Evolutionary conservation across 2,329 filamentous ascomycete genomes (phyloP).

Genomic region (Colletotrichum tropicale): DNA sequence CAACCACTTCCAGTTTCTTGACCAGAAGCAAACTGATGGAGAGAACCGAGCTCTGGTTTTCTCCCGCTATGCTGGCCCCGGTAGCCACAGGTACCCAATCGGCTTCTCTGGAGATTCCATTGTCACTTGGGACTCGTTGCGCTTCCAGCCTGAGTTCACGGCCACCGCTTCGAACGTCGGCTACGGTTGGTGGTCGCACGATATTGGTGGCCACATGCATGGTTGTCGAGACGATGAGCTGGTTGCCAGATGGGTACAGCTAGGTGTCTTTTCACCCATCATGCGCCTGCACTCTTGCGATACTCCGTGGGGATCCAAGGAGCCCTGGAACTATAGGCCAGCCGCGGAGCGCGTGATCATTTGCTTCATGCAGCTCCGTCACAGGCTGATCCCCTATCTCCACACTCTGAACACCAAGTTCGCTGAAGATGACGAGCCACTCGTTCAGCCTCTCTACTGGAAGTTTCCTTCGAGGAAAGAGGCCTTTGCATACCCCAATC

Average conservation of each 20-base stretch:
- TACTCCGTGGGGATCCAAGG: not conserved
- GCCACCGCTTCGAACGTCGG: constrained; percentile 53
- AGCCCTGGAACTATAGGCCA: not conserved
- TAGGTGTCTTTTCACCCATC: constrained; percentile 45
- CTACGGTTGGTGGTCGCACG: constrained; percentile 72
- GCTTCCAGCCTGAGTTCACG: not conserved
- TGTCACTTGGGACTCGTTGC: not conserved
- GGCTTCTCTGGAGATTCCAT: not conserved
- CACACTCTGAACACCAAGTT: not conserved
- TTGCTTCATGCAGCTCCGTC: not conserved
- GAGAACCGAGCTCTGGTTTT: not conserved
- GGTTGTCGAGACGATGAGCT: constrained; percentile 64
- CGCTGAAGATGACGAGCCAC: not conserved
- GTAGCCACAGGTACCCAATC: not conserved
- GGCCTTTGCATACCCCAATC: not conserved
- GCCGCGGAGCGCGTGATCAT: not conserved
- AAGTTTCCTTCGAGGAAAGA: not conserved
- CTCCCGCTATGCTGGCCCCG: not conserved
- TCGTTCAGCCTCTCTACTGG: not conserved
- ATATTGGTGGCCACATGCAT: constrained; percentile 67
- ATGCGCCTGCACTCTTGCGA: not conserved
- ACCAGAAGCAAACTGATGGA: not conserved
- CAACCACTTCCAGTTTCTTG: not conserved
- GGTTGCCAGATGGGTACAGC: constrained; percentile 64
- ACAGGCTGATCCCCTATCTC: not conserved